A percentile compares a stretch with the other conserved stretches of the same genome.
These are phyloP conservation scores for Alternaria triticimaculans DNA, from an alignment of 2,329 filamentous ascomycete species.

Conservation along the genomic window DNA sequence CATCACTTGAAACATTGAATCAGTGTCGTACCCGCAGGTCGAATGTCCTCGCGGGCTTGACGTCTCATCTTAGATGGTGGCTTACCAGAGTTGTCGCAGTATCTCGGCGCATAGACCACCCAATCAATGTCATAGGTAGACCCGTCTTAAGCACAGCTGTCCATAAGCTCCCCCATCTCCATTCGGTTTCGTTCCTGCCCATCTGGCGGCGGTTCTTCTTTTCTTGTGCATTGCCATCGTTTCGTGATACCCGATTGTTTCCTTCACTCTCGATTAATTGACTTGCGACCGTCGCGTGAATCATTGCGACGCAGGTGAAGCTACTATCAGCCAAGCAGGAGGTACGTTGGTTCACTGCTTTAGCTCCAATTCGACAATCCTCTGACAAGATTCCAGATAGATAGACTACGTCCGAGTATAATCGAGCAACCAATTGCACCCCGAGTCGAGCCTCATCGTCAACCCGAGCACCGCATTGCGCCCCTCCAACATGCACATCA, in stretches of 20 bases:
- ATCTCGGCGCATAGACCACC: conserved; percentile 38
- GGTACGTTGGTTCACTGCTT: conserved; percentile 12
- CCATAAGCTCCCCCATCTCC: conserved; percentile 35
- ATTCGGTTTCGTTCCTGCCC: conserved; percentile 26
- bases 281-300: conserved; percentile 22
- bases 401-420: neutral
- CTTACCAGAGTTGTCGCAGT: conserved; percentile 20
- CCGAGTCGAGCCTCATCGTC: neutral
- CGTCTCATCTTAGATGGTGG: conserved; percentile 18
- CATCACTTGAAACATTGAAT: neutral
- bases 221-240: conserved; percentile 22
- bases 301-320: conserved; percentile 27
- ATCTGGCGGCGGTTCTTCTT: conserved; percentile 24
- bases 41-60: conserved; percentile 4
- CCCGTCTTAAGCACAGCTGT: conserved; percentile 45
- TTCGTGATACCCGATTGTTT: conserved; percentile 39
- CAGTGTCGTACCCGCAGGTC: neutral
- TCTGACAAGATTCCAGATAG: neutral
- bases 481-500: conserved; percentile 41
- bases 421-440: neutral
- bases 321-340: conserved; percentile 18
- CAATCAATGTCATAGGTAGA: conserved; percentile 35
- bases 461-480: conserved; percentile 10
- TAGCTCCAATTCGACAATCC: neutral
- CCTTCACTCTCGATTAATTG: conserved; percentile 7